Evolutionary conservation across 176 grass and related monocot species (phyloP), one percentile per base, ranked within the genome.

Genomic region (Paspalum vaginatum): DNA sequence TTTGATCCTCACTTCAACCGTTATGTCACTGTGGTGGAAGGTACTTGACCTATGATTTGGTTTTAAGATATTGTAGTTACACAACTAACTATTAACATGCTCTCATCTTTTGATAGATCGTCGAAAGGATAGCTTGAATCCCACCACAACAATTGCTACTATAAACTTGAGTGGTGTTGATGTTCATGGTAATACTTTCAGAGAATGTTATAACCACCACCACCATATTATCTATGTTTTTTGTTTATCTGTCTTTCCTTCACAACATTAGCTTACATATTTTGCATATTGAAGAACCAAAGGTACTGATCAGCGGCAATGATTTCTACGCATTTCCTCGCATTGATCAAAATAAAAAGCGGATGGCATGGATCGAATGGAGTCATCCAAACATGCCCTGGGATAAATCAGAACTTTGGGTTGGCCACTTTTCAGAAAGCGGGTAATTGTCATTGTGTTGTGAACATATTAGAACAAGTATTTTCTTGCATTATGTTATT

Each of bases 321-420:
- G 89, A 94, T 43, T 98, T 98, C 85, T 98, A 98, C 89, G 92
- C 95, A 47, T 98, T 90, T 89, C 95, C 95, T 74, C 89, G 95
- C 45, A 85, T 98, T 84, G 89, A 98, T 85, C 89, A 85, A 65
- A 90, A 42, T 60, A 81, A 79, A 46, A 97, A 79, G 47, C 76
- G 87, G 44, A 94, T 97, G 72, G 89, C 89, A 70, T 97, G 94
- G 94, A 92, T 97, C 77, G 91, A 97, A 43, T 97, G 94, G 94
- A 81, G 87, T 64, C 89, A 97, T 78, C 94, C 94, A 69, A 92
- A 90, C 83, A 97, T 97, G 94, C 85, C 84, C 55, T 97, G 94
- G 94, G 94, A 97, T 82, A 97, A 89, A 87, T 87, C 94, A 76
- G 89, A 97, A 82, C 89, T 97, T 68, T 97, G 91, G 94, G 91